Conservation (phyloP, 2,329 filamentous ascomycete genomes). For the Clarireedia sp. region DNA sequence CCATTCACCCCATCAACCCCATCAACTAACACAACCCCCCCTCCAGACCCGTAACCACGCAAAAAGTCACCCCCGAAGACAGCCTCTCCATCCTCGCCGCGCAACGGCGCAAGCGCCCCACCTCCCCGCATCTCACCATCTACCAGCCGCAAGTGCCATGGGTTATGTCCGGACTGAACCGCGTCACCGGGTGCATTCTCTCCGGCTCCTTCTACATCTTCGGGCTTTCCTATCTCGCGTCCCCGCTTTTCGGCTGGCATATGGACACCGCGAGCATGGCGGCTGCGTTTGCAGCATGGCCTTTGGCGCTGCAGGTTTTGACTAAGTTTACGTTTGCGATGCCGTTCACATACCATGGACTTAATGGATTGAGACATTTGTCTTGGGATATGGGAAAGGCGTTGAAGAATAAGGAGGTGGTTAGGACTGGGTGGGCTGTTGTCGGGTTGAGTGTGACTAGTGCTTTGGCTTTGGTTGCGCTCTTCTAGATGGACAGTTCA, state of each 20-base stretch:
- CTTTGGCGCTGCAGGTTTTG: constrained; percentile 47
- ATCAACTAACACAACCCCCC: not conserved
- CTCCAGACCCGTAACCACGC: constrained; percentile 39
- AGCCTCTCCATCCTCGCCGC: constrained; percentile 52
- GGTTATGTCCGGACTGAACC: constrained; percentile 52
- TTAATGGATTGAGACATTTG: constrained; percentile 67
- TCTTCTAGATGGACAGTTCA: constrained; percentile 12
- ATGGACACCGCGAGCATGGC: constrained; percentile 56
- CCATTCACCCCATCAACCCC: too few relatives aligned
- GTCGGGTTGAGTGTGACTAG: constrained; percentile 47
- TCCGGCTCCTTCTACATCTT: constrained; percentile 60
- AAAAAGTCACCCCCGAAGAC: constrained; percentile 36
- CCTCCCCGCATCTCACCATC: constrained; percentile 62
- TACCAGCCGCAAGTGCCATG: constrained; percentile 66
- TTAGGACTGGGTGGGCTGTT: constrained; percentile 56
- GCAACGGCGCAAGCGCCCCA: constrained; percentile 60
- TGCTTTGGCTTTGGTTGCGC: constrained; percentile 31
- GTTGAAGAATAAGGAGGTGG: constrained; percentile 57
- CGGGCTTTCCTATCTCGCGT: constrained; percentile 56
- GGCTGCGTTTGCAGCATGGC: constrained; percentile 55
- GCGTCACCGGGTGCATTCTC: constrained; percentile 54
- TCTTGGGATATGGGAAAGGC: constrained; percentile 58
- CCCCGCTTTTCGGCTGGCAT: constrained; percentile 59
- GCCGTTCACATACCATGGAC: constrained; percentile 60
- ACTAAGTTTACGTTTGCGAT: constrained; percentile 52